Evolutionary conservation across 2,329 filamentous ascomycete species (phyloP).

Genomic region (Piedraia hortae): DNA sequence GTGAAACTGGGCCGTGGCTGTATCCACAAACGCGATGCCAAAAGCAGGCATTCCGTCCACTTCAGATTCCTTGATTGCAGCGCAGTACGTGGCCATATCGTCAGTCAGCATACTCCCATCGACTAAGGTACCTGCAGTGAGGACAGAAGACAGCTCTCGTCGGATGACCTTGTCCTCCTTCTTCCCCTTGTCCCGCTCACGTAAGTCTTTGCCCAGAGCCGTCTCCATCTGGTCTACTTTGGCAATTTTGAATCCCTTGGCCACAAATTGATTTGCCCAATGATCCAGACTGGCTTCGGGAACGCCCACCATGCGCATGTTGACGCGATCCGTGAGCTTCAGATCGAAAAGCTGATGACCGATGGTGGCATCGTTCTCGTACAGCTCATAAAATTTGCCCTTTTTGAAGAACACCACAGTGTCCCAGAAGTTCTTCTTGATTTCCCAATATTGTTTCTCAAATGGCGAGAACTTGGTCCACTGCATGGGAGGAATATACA

Average conservation of each 20-base stretch:
- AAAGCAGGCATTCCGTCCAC: conserved; percentile 54
- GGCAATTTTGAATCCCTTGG: conserved; percentile 92
- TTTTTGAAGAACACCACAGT: conserved; percentile 99
- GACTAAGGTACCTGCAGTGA: conserved; percentile 79
- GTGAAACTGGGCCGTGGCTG: conserved; percentile 83
- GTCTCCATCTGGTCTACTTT: conserved; percentile 93
- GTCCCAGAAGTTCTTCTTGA: conserved; percentile 94
- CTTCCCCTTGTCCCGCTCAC: conserved; percentile 47
- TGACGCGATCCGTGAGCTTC: conserved; percentile 90
- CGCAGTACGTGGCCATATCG: conserved; percentile 90
- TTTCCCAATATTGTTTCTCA: conserved; percentile 97
- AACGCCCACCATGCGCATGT: conserved; percentile 98
- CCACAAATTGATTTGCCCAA: conserved; percentile 96
- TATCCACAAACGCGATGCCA: conserved; percentile 81
- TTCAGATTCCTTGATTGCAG: conserved; percentile 53
- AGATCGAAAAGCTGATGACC: conserved; percentile 92
- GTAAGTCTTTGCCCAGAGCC: conserved; percentile 89
- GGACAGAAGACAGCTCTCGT: conserved; percentile 66
- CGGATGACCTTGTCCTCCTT: conserved; percentile 85
- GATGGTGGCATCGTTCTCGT: conserved; percentile 89
- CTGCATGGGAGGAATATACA: conserved; percentile 64
- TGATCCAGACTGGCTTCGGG: conserved; percentile 85
- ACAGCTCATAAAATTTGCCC: conserved; percentile 95
- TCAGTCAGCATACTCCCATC: conserved; percentile 93
- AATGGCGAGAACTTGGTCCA: conserved; percentile 74